Evolutionary conservation across 1,139 yeast species (phyloP).

Genomic region (Saccharomyces hybrid): DNA sequence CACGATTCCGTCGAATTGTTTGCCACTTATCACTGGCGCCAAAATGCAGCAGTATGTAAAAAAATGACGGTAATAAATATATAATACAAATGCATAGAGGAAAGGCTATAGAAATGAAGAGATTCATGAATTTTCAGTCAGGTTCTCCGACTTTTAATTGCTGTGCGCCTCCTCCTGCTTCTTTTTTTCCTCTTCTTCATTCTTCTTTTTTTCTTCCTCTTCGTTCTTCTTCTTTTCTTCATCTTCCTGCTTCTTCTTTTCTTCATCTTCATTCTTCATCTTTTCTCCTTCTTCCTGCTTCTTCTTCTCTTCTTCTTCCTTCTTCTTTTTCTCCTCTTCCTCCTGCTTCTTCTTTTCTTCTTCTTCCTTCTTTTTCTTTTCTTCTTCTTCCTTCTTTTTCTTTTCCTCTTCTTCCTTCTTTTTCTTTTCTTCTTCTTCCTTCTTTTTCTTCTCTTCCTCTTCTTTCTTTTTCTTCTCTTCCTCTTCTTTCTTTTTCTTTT

Average conservation of each 20-base stretch:
- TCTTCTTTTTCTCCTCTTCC: background rate
- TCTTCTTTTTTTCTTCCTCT: background rate
- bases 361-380: constrained; percentile 2
- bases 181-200: background rate
- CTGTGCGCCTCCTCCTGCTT: background rate
- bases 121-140: background rate
- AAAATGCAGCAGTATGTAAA: background rate
- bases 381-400: background rate
- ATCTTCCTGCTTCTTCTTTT: background rate
- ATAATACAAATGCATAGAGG: background rate
- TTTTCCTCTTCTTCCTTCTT: background rate
- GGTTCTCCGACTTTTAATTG: background rate
- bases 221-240: background rate
- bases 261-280: background rate
- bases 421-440: no score
- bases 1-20: background rate
- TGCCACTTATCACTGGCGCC: background rate
- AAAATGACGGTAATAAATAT: background rate
- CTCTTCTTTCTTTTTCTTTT: background rate
- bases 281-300: background rate
- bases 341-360: background rate
- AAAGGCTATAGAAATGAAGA: background rate
- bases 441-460: no score
- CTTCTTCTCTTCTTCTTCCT: background rate
- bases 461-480: no score